phyloP scores from a whole-genome alignment of 148 eudicot species.

The Fagopyrum esculentum region DNA sequence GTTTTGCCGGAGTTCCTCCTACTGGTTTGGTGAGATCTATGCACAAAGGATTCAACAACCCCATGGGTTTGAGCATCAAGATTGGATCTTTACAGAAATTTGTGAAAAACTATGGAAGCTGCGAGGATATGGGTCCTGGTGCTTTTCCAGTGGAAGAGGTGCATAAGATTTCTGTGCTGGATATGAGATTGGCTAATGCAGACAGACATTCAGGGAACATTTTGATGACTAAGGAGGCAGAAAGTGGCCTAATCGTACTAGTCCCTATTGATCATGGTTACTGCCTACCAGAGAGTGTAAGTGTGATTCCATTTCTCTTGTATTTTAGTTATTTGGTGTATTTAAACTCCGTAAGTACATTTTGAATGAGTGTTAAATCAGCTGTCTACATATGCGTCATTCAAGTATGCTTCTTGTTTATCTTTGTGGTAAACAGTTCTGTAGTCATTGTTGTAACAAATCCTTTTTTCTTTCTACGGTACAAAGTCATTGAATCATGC shows the following conservation, averaged over 20 bases:
- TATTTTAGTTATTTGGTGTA: not conserved
- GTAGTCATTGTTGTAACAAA: not conserved
- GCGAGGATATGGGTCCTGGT: constrained; percentile 89
- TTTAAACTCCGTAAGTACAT: not conserved
- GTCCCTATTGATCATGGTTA: constrained; percentile 97
- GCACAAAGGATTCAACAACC: constrained; percentile 68
- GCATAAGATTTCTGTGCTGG: constrained; percentile 84
- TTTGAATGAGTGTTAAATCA: not conserved
- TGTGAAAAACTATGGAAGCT: constrained; percentile 73
- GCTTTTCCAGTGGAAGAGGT: constrained; percentile 82
- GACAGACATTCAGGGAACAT: constrained; percentile 96
- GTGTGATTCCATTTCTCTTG: constrained; percentile 16
- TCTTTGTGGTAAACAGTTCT: not conserved
- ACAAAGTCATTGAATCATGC: not conserved
- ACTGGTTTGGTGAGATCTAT: constrained; percentile 61
- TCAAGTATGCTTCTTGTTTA: not conserved
- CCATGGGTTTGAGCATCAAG: constrained; percentile 43
- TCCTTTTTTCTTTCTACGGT: not conserved
- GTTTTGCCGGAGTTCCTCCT: constrained; percentile 93
- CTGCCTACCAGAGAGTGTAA: constrained; percentile 91
- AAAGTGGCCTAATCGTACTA: constrained; percentile 44
- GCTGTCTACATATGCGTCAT: not conserved
- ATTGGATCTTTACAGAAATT: constrained; percentile 88
- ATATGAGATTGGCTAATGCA: constrained; percentile 93
- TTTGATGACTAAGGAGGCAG: constrained; percentile 51